Evolutionary conservation across 2,329 filamentous ascomycete species (phyloP).

Genomic region (Talaromyces rugulosus): DNA sequence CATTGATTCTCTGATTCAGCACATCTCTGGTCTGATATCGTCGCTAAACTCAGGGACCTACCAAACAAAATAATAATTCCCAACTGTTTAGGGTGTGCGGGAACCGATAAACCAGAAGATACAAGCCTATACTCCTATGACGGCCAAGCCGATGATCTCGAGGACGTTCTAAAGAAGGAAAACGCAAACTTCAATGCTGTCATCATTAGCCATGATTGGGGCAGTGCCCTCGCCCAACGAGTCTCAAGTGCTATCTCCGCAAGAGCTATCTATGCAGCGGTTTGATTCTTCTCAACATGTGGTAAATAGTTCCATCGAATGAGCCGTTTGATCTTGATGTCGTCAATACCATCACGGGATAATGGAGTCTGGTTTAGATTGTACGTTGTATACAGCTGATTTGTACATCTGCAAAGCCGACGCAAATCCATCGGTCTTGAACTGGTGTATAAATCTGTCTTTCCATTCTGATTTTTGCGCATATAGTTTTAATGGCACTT

Average conservation of each 20-base stretch:
- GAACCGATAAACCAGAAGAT: background rate
- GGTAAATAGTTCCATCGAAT: background rate
- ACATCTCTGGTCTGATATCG: background rate
- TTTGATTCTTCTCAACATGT: background rate
- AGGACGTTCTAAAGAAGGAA: background rate
- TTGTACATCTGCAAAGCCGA: no score
- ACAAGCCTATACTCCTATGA: background rate
- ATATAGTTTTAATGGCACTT: no score
- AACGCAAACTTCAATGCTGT: background rate
- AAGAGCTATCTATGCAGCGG: background rate
- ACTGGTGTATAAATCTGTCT: no score
- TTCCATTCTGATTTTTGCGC: no score
- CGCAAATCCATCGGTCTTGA: no score
- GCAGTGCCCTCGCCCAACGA: background rate
- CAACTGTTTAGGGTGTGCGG: background rate
- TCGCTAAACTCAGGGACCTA: background rate
- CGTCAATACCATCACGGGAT: background rate
- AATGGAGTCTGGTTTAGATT: no score
- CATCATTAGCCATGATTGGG: background rate
- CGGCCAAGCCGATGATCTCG: background rate
- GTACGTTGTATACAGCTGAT: no score
- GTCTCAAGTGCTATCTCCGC: background rate
- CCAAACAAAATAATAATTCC: background rate
- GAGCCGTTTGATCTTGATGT: background rate
- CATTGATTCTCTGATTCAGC: background rate